Conservation (phyloP, 805 yeast species). For the Candida chilensis region DNA sequence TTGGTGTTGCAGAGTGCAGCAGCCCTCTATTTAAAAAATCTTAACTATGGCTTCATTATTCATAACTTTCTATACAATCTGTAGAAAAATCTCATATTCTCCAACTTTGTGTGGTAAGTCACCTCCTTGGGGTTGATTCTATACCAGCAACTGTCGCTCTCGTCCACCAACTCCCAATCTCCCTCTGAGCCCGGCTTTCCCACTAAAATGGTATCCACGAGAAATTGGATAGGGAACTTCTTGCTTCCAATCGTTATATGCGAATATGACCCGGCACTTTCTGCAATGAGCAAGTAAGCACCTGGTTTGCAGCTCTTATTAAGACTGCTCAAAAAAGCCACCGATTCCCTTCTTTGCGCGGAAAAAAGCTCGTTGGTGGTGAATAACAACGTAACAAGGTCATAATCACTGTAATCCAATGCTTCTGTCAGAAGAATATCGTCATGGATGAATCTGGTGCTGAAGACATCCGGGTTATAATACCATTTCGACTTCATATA, state of each 20-base stretch:
- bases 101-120: conserved; percentile 58
- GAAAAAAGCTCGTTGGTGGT: conserved; percentile 83
- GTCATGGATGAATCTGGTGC: conserved; percentile 17
- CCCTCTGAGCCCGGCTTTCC: conserved; percentile 38
- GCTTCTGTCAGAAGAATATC: too few species aligned
- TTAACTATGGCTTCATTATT: conserved; percentile 1
- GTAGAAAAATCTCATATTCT: conserved; percentile 82
- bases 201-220: conserved; percentile 63
- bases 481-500: conserved; percentile 48
- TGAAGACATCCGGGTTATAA: conserved; percentile 19
- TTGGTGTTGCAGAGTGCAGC: too few species aligned
- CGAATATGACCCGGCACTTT: conserved; percentile 87
- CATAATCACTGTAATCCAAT: too few species aligned
- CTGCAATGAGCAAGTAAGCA: conserved; percentile 57
- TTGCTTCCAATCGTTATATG: conserved; percentile 70
- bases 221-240: conserved; percentile 73
- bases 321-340: conserved; percentile 47
- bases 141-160: conserved; percentile 78
- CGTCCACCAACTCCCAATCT: conserved; percentile 56
- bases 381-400: conserved; percentile 65
- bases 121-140: conserved; percentile 41
- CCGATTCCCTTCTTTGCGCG: conserved; percentile 53
- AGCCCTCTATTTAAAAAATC: too few species aligned
- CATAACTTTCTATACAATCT: conserved; percentile 56
- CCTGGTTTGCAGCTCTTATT: conserved; percentile 44